Evolutionary conservation across 345 rosid species (phyloP), one percentile per base, ranked within the genome.

Genomic region (Citrus medica): DNA sequence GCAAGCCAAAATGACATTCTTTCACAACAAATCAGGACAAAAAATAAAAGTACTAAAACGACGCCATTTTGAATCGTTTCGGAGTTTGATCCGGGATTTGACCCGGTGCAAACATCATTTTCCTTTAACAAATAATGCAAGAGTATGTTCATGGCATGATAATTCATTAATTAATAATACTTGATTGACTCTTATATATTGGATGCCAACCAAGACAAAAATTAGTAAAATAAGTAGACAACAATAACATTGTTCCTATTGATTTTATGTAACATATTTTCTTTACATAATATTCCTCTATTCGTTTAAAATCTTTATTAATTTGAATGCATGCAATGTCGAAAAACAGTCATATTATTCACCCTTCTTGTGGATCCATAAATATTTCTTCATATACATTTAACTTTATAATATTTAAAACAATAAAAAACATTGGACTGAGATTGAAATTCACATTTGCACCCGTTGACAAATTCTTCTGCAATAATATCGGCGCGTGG

Each of bases 31-130:
- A 32, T 32, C 4, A 32, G 4, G 33, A 32, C 4, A 32, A 32
- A 32, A 32, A 32, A 30, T 30, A 30, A 32, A 32, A 32, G 0
- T 0, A 0, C 0, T 3, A 4, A 32, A 32, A 32, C 0, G 33
- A 32, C 0, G 33, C 33, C 33, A 4, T 32, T 32, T 32, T 3
- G 4, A 32, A 0, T 32, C 0, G 4, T 32, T 32, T 32, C 4
- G 0, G 33, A 0, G 33, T 30, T 30, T 30, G 30, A 30, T 30
- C 30, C 30, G 30, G 0, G 2, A 2, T 30, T 30, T 30, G 32
- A 30, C 0, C 32, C 0, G 32, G 0, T 3, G 33, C 4, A 32
- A 3, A 32, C 33, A 32, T 32, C 33, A 32, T 32, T 32, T 32
- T 32, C 4, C 33, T 46, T 46, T 46, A 2, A 33, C 5, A 46